Base-by-base conservation (phyloP, 2,329 filamentous ascomycete species). In the Thermoascus crustaceus region DNA sequence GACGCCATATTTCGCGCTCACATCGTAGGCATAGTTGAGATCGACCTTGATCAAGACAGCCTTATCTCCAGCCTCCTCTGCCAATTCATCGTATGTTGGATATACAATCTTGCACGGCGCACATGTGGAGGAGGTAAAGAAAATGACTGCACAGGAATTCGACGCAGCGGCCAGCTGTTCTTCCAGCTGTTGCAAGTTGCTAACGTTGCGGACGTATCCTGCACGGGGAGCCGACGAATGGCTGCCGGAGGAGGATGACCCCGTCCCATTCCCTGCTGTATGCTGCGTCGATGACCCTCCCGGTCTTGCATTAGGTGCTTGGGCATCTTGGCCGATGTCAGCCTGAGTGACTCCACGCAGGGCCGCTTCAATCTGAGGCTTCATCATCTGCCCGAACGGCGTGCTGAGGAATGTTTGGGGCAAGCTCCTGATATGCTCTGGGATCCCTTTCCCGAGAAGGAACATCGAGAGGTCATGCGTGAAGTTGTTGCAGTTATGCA, bases 401-500 rank as follows among this genome's bases (percentile, higher is more conserved):
- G 86, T 91, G 39, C 83, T 78, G 8, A 96, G 71, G 6, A 96
- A 88, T 1, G 80, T 82, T 51, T 87, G 74, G 0, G 89, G 89
- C 55, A 96, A 79, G 46, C 81, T 85, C 19, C 77, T 75, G 46
- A 98, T 96, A 50, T 94, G 80, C 1, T 80, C 74, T 0, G 91
- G 91, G 40, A 96, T 96, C 2, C 85, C 84, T 48, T 80, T 83
- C 14, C 91, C 89, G 1, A 95, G 68, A 0, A 96, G 69, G 44
- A 96, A 96, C 60, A 85, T 91, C 43, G 85, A 71, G 46, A 96
- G 80, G 42, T 94, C 87, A 53, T 96, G 89, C 3, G 84, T 85
- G 61, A 96, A 98, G 60, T 95, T 95, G 66, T 96, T 98, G 68
- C 89, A 96, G 57, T 98, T 98, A 61, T 95, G 87, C 18, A 75